A percentile compares a stretch with the other conserved stretches of the same genome.
These are phyloP conservation scores for Ustilago shanxiensis DNA, from an alignment of 1,284 basidiomycete genomes.

Conservation along the genomic window DNA sequence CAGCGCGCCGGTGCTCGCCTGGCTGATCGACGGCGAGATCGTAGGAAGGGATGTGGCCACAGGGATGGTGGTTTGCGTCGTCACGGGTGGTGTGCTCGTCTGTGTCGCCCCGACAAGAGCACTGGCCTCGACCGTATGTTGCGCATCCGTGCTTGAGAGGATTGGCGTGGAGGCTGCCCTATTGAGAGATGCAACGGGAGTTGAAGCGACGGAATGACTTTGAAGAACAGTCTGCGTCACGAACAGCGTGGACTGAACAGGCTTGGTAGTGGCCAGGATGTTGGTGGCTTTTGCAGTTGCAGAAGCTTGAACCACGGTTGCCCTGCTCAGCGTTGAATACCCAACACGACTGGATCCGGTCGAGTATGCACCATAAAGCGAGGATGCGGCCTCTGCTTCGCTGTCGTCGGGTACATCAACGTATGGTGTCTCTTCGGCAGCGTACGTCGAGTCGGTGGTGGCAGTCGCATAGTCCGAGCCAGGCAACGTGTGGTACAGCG, in stretches of 20 bases:
- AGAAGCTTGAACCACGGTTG: background rate
- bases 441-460: background rate
- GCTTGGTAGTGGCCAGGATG: constrained; percentile 3
- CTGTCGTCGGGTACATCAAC: constrained; percentile 4
- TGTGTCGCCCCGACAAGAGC: background rate
- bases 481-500: background rate
- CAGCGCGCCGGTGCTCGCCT: constrained; percentile 1
- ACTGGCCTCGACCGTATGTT: background rate
- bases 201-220: background rate
- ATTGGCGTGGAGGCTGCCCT: constrained; percentile 6
- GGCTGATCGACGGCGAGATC: background rate
- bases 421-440: background rate
- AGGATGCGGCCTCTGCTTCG: background rate
- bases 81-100: background rate
- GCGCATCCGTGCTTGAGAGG: background rate
- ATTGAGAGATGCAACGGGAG: constrained; percentile 11
- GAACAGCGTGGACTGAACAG: background rate
- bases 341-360: background rate
- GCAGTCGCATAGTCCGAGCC: background rate
- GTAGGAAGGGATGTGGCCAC: background rate
- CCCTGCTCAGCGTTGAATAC: background rate
- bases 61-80: background rate
- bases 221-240: background rate
- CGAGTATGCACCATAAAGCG: background rate
- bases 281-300: background rate